Evolutionary conservation across 495 filamentous ascomycete genomes (phyloP).

Genomic region (Aspergillus hancockii): DNA sequence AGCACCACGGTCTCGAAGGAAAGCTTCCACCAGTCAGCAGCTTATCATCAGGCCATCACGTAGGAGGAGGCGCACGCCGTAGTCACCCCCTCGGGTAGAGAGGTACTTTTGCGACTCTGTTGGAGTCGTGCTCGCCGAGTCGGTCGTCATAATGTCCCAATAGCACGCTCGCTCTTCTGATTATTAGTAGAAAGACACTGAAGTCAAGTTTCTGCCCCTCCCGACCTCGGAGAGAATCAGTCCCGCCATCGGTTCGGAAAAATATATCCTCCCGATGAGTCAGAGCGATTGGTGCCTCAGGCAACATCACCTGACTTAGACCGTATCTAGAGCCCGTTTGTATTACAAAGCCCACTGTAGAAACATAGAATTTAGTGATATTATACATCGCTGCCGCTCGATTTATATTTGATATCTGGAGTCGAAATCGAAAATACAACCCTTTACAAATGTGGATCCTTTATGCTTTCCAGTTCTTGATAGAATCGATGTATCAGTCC

Average conservation of each 20-base stretch:
- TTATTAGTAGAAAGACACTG: background rate
- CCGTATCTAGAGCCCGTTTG: too few species aligned
- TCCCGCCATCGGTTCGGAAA: constrained; percentile 6
- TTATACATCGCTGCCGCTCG: too few species aligned
- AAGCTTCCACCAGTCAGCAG: constrained; percentile 51
- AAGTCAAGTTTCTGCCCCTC: constrained; percentile 5
- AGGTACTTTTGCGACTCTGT: constrained; percentile 70
- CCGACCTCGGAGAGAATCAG: constrained; percentile 11
- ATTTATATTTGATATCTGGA: too few species aligned
- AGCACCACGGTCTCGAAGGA: constrained; percentile 90
- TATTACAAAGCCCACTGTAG: too few species aligned
- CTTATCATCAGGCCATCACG: background rate
- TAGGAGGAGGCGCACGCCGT: constrained; percentile 54
- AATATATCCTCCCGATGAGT: background rate
- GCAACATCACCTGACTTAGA: background rate
- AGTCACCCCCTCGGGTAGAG: constrained; percentile 77
- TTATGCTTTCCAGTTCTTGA: too few species aligned
- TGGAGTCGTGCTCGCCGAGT: background rate
- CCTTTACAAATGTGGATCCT: too few species aligned
- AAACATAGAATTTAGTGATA: too few species aligned
- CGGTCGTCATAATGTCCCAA: constrained; percentile 5
- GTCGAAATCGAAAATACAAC: too few species aligned
- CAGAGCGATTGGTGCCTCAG: background rate
- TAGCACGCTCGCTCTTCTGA: background rate
- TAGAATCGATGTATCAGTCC: too few species aligned